Percentiles rank a stretch among this genome's conserved stretches.
Conservation (phyloP, 805 yeast species). For the Debaryomyces maramus region DNA sequence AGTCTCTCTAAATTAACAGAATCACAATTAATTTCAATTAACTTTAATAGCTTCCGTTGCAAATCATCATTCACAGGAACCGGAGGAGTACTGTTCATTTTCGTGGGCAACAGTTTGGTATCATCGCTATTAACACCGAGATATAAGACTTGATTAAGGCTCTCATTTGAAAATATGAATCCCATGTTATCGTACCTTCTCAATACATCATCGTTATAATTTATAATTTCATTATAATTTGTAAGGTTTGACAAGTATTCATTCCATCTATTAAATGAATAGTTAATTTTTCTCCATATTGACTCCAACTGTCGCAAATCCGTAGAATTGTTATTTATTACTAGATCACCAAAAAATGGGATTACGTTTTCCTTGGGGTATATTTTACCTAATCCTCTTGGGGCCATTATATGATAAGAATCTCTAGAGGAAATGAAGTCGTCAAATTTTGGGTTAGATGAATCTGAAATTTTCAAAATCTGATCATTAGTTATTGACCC, state of each 20-base stretch:
- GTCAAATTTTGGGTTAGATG: slow-evolving; percentile 1
- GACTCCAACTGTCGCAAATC: slow-evolving; percentile 59
- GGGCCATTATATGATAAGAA: slow-evolving; percentile 75
- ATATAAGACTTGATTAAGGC: slow-evolving; percentile 42
- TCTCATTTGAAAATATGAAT: slow-evolving; percentile 44
- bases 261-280: slow-evolving; percentile 82
- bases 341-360: slow-evolving; percentile 88
- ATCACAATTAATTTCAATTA: slow-evolving; percentile 44
- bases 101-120: slow-evolving; percentile 20
- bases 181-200: slow-evolving; percentile 42
- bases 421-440: slow-evolving; percentile 38
- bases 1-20: slow-evolving; percentile 52
- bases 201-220: slow-evolving; percentile 41
- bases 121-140: slow-evolving; percentile 39
- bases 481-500: slow-evolving; percentile 17
- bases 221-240: slow-evolving; percentile 42
- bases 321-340: slow-evolving; percentile 44
- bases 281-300: slow-evolving; percentile 64
- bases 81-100: slow-evolving; percentile 4
- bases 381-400: slow-evolving; percentile 79
- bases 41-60: slow-evolving; percentile 41
- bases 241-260: slow-evolving; percentile 56
- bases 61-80: slow-evolving; percentile 19
- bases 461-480: slow-evolving; percentile 2
- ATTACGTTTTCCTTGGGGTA: slow-evolving; percentile 77